Percentiles rank a stretch among this genome's conserved stretches.
Conservation (phyloP, 2,329 filamentous ascomycete species). For the Trichoderma sp. region DNA sequence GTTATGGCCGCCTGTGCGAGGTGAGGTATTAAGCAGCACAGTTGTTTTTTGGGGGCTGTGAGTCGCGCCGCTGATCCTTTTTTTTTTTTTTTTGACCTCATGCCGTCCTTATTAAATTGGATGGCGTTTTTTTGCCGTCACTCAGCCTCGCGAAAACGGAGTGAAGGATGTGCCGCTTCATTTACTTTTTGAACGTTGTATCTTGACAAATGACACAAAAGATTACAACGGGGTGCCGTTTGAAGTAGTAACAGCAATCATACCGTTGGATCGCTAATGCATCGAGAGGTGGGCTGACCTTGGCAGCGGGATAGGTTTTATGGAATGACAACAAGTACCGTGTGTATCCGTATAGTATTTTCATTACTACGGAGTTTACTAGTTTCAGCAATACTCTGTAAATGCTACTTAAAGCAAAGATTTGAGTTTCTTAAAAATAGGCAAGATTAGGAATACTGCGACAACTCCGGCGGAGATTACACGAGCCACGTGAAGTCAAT, state of each 20-base stretch:
- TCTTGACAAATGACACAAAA: too few relatives aligned
- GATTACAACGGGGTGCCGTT: background rate
- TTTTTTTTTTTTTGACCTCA: background rate
- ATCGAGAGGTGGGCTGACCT: too few relatives aligned
- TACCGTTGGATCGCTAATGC: too few relatives aligned
- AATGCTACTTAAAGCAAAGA: background rate
- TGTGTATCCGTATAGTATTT: too few relatives aligned
- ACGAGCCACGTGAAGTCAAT: constrained; percentile 3
- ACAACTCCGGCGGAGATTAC: background rate
- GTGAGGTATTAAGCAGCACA: background rate
- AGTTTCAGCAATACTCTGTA: background rate
- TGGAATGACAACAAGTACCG: too few relatives aligned
- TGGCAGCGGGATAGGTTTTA: too few relatives aligned
- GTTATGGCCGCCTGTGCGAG: background rate
- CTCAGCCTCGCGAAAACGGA: background rate
- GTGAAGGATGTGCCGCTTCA: background rate
- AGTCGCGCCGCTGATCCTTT: background rate
- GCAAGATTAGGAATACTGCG: background rate
- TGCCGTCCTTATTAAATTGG: background rate
- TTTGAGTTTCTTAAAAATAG: background rate
- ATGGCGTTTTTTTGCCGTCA: background rate
- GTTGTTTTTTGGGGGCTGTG: background rate
- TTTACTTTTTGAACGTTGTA: background rate
- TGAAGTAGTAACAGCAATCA: background rate
- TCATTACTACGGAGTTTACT: background rate